These are phyloP conservation scores for Paraglomus occultum DNA, from an alignment of 192 early-diverging fungal genomes.

Conservation along the genomic window DNA sequence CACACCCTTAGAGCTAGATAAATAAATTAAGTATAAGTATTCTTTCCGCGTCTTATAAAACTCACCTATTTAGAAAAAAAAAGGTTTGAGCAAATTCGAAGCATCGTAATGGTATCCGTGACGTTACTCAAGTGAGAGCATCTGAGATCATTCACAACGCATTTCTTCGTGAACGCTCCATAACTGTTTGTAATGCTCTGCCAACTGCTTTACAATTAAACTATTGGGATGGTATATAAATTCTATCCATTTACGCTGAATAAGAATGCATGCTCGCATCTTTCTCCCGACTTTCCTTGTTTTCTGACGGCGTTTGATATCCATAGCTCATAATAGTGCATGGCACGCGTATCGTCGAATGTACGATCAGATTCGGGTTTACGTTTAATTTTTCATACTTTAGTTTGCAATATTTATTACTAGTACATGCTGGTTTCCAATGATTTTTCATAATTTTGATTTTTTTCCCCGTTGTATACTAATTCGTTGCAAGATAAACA, in stretches of 20 bases:
- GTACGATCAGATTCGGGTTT: background rate
- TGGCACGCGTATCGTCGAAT: no score
- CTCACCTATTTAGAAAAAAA: no score
- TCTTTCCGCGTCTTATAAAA: no score
- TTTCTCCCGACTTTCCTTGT: background rate
- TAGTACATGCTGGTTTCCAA: constrained; percentile 12
- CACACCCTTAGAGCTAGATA: no score
- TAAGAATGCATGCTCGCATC: background rate
- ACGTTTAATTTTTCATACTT: background rate
- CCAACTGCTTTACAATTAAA: background rate
- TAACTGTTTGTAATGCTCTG: constrained; percentile 11
- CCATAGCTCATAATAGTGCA: no score
- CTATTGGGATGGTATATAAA: background rate
- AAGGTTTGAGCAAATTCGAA: no score
- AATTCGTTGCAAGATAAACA: no score
- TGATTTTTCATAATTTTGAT: background rate
- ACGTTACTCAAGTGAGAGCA: no score
- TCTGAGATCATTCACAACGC: background rate
- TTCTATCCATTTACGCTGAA: constrained; percentile 11
- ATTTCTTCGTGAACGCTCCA: background rate
- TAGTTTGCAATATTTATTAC: constrained; percentile 7
- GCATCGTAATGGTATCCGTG: no score
- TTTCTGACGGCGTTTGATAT: no score
- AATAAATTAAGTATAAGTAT: no score
- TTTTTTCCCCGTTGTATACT: no score